Base-by-base conservation (phyloP, 208 protist genomes). In the Perkinsela sp. region DNA sequence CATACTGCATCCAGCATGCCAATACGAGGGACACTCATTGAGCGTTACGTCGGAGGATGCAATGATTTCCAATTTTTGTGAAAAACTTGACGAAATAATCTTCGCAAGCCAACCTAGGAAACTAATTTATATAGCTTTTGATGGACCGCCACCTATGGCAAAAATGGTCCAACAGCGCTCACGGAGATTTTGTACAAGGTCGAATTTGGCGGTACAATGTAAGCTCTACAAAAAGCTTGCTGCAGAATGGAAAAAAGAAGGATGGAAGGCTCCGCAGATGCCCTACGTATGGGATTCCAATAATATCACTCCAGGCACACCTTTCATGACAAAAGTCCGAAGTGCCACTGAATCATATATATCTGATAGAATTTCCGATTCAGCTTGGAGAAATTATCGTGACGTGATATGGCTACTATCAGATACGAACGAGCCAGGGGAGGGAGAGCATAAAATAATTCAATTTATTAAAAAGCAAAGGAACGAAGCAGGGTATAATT, bases 161-260 rank as follows among this genome's bases (percentile, higher is more conserved):
- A 99, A 99, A 73, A 97, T 99, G 93, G 99, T 99, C 74, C 96
- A 99, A 80, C 97, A 99, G 80, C 85, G 97, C 70, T 85, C 83
- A 31, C 83, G 97, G 29, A 85, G 97, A 31, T 99, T 99, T 78
- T 80, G 86, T 31, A 78, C 94, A 0, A 94, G 88, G 1, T 77
- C 94, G 69, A 93, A 97, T n/a, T 68, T 74, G 73, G 1, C 31
- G 78, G 68, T 78, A 94, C 80, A 83, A 80, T 69, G 75, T 85
- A 67, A 72, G 67, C 29, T 72, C 90, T 32, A 79, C 89, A 28
- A 70, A 77, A 67, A 48, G 75, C 28, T 84, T 85, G 32, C 77
- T 79, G 0, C 76, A 87, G 57, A 66, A 73, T 65, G 79, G 86
- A 30, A 75, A 80, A 1, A 6, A 77, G 16, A 74, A 84, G 71